phyloP scores from a whole-genome alignment of 176 grass and related monocot species.

The Guadua angustifolia region DNA sequence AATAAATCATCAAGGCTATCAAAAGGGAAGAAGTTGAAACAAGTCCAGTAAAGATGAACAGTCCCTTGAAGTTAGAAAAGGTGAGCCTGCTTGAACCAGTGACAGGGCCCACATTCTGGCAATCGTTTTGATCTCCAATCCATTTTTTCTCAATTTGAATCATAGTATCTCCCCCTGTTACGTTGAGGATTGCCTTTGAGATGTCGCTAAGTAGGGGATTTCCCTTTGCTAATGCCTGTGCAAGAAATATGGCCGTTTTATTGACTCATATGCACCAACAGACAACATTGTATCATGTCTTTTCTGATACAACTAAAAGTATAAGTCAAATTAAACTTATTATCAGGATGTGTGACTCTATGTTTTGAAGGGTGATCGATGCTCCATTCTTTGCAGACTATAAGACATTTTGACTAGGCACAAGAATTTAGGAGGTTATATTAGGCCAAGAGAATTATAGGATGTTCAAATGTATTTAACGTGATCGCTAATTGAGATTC shows the following conservation, averaged over 20 bases:
- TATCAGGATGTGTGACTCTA: no score
- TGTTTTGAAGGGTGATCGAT: no score
- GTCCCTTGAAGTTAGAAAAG: conserved; percentile 52
- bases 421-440: no score
- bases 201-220: conserved; percentile 48
- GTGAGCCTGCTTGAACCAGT: conserved; percentile 40
- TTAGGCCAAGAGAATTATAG: no score
- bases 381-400: no score
- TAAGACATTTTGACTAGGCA: no score
- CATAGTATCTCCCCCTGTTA: conserved; percentile 51
- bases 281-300: no score
- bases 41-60: conserved; percentile 54
- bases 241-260: conserved; percentile 19
- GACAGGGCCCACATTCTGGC: conserved; percentile 25
- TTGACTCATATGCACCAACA: not conserved
- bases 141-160: conserved; percentile 54
- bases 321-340: no score
- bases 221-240: conserved; percentile 54
- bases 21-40: conserved; percentile 46
- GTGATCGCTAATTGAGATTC: no score
- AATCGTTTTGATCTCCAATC: conserved; percentile 40
- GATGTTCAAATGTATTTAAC: no score
- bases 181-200: conserved; percentile 60
- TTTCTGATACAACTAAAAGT: no score
- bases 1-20: conserved; percentile 46